These are phyloP conservation scores for Ophiostoma australiae DNA, from an alignment of 2,329 filamentous ascomycete genomes.

Conservation along the genomic window DNA sequence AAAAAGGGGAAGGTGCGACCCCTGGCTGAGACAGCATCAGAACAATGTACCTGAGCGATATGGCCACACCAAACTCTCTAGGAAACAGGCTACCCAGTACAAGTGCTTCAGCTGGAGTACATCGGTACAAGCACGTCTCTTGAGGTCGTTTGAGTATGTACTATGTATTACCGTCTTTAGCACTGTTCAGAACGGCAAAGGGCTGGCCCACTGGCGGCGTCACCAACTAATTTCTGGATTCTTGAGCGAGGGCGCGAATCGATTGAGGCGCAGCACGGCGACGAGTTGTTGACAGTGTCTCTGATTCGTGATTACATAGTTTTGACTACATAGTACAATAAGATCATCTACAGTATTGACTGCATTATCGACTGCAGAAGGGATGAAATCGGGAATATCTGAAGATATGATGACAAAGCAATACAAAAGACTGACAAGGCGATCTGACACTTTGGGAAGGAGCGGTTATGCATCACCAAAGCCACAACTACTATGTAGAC, in stretches of 20 bases:
- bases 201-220: background rate
- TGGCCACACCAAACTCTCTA: background rate
- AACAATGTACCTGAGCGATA: background rate
- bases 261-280: background rate
- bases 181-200: background rate
- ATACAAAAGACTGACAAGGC: background rate
- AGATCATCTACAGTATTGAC: too few species aligned
- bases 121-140: background rate
- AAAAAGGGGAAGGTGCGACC: conserved; percentile 2
- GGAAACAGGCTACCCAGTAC: background rate
- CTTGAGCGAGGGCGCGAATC: background rate
- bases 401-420: background rate
- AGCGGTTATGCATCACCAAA: background rate
- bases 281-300: background rate
- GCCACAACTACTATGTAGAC: too few species aligned
- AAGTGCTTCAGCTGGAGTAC: background rate
- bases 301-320: background rate
- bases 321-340: too few species aligned
- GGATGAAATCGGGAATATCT: background rate
- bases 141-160: too few species aligned
- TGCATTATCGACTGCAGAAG: background rate
- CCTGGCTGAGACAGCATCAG: background rate
- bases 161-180: background rate
- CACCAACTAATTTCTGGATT: background rate
- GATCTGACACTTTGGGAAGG: background rate